Conservation (phyloP, 2,329 filamentous ascomycete genomes). For the Xylaria sp. region DNA sequence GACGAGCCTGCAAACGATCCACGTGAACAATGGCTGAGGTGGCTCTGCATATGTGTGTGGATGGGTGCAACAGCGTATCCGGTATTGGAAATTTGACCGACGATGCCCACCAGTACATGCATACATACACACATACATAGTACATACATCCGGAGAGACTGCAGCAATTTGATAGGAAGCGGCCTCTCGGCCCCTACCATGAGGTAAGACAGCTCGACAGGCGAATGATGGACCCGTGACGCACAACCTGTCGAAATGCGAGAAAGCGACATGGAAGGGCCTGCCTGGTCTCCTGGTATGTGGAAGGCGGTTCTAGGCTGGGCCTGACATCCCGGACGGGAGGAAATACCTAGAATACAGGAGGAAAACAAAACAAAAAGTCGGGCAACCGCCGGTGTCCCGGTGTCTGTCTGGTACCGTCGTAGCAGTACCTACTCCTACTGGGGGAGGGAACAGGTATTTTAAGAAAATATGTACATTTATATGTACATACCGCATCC, state of each 20-base stretch:
- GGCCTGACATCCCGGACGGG: neutral
- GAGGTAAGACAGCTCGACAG: neutral
- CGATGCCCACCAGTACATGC: conserved; percentile 15
- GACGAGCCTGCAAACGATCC: conserved; percentile 21
- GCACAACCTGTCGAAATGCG: too few species aligned
- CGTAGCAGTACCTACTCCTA: neutral
- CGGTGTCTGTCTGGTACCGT: too few species aligned
- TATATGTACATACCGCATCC: neutral
- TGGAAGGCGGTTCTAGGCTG: neutral
- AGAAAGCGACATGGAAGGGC: neutral
- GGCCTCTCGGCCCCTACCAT: conserved; percentile 20
- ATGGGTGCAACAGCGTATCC: conserved; percentile 19
- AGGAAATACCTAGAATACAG: neutral
- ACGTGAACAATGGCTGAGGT: conserved; percentile 31
- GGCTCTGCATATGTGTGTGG: conserved; percentile 28
- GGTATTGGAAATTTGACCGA: conserved; percentile 21
- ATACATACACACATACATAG: too few species aligned
- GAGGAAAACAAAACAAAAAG: too few species aligned
- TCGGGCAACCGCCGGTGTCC: too few species aligned
- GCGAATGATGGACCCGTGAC: neutral
- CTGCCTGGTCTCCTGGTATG: too few species aligned
- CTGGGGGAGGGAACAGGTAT: neutral
- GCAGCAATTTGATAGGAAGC: conserved; percentile 19
- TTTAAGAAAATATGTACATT: too few species aligned
- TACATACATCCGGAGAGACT: too few species aligned